Evolutionary conservation across 2,329 filamentous ascomycete species (phyloP).

Genomic region (Rhynchosporium graminicola): DNA sequence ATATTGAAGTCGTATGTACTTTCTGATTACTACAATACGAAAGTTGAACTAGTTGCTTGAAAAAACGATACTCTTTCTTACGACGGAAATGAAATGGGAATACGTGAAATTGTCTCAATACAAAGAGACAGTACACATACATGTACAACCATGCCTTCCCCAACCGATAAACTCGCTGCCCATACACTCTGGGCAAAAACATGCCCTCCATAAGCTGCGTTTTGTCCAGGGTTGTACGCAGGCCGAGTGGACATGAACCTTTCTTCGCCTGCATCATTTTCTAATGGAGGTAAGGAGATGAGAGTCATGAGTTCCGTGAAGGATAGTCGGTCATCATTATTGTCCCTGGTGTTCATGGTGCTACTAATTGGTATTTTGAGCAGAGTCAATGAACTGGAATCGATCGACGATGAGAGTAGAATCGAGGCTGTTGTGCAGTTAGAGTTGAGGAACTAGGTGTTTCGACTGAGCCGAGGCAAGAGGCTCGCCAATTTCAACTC

Average conservation of each 20-base stretch:
- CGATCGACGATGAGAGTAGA: no score
- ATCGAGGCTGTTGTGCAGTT: no score
- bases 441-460: no score
- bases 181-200: slow-evolving; percentile 47
- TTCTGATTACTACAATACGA: no score
- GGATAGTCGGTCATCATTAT: not conserved
- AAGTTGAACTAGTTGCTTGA: not conserved
- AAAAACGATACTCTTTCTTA: not conserved
- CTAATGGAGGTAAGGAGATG: not conserved
- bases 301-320: slow-evolving; percentile 18
- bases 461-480: no score
- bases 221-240: slow-evolving; percentile 24
- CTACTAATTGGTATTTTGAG: not conserved
- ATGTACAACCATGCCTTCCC: slow-evolving; percentile 44
- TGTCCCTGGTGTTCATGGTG: not conserved
- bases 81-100: not conserved
- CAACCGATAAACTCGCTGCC: slow-evolving; percentile 43
- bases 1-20: no score
- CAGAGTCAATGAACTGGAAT: no score
- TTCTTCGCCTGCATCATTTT: not conserved
- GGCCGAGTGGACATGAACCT: slow-evolving; percentile 21
- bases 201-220: slow-evolving; percentile 46
- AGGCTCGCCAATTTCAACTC: no score
- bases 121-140: slow-evolving; percentile 39
- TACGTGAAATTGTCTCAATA: not conserved